Base-by-base conservation (phyloP, 345 rosid genomes). In the Jatropha curcas region DNA sequence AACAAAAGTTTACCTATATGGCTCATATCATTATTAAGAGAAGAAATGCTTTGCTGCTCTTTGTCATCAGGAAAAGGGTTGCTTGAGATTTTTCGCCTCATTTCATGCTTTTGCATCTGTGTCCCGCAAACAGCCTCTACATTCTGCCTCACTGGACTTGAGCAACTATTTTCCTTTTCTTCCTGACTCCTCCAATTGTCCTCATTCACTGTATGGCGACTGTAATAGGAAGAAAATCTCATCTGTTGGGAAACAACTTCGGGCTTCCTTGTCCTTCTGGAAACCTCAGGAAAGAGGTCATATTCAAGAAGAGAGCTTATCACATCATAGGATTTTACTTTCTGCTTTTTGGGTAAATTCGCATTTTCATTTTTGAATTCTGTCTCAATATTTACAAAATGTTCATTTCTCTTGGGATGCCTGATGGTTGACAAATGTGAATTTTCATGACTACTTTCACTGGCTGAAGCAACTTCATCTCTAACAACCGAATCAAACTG, bases 221-320 rank as follows among this genome's bases (percentile, higher is more conserved):
- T 79, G 64, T 58, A 68, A 19, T 66, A 74, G 52, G 81, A 79
- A 55, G 76, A 64, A 61, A 76, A 70, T 68, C 84, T 86, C 84
- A 52, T 81, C n/a, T 77, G 83, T 37, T 84, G 71, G 33, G 78
- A 69, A 4, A 66, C 59, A 53, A 41, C 77, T 56, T 17, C 76
- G 51, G 17, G 68, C 61, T 71, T 81, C 69, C 34, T 56, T 28
- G 72, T 71, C 52, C 72, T 61, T 70, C 64, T 73, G 70, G 76
- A 28, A 78, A 65, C 43, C 43, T 61, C 64, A 43, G 81, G 65
- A 62, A 82, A 86, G 63, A 76, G 80, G 68, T 85, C 86, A 55
- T 84, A 77, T 63, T 84, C 87, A 28, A 88, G 90, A 61, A 84
- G 61, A 30, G 82, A 77, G 46, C 57, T 39, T 25, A 74, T 69